Evolutionary conservation across 2,329 filamentous ascomycete genomes (phyloP).

Genomic region (Torrubiellomyces zombiae): DNA sequence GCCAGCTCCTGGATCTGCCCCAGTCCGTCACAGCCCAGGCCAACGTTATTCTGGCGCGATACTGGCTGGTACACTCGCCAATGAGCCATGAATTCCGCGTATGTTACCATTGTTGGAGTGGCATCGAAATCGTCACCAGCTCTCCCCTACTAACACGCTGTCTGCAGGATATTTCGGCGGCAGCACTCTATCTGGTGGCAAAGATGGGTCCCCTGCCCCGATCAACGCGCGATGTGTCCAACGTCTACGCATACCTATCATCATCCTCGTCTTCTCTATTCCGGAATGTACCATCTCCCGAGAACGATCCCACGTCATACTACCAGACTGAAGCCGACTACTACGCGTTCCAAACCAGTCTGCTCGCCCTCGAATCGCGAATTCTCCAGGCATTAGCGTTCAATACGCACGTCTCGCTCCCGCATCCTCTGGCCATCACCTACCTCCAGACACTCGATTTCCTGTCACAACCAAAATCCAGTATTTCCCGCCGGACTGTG

Average conservation of each 20-base stretch:
- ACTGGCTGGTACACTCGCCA: slow-evolving; percentile 49
- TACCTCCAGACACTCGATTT: slow-evolving; percentile 83
- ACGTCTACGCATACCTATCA: slow-evolving; percentile 69
- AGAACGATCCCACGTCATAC: slow-evolving; percentile 34
- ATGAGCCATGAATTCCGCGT: slow-evolving; percentile 43
- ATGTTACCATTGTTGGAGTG: no score
- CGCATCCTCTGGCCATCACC: slow-evolving; percentile 73
- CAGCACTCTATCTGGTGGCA: slow-evolving; percentile 61
- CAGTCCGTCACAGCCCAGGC: slow-evolving; percentile 78
- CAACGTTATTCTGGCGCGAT: slow-evolving; percentile 65
- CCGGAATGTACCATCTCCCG: slow-evolving; percentile 17
- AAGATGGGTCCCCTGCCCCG: slow-evolving; percentile 68
- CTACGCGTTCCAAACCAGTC: slow-evolving; percentile 40
- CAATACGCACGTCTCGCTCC: slow-evolving; percentile 69
- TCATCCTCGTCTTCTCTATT: slow-evolving; percentile 42
- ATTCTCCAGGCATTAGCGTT: slow-evolving; percentile 66
- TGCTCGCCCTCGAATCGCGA: slow-evolving; percentile 61
- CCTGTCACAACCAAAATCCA: slow-evolving; percentile 24
- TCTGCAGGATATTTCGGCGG: slow-evolving; percentile 60
- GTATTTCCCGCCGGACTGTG: slow-evolving; percentile 48
- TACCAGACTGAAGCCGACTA: slow-evolving; percentile 62
- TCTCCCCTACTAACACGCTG: background rate
- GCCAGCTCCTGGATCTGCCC: slow-evolving; percentile 65
- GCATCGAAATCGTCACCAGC: no score
- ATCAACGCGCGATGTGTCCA: slow-evolving; percentile 64